Percentiles rank a stretch among this genome's conserved stretches.
These are phyloP conservation scores for Aureobasidium sp. DNA, from an alignment of 2,329 filamentous ascomycete genomes.

Conservation along the genomic window DNA sequence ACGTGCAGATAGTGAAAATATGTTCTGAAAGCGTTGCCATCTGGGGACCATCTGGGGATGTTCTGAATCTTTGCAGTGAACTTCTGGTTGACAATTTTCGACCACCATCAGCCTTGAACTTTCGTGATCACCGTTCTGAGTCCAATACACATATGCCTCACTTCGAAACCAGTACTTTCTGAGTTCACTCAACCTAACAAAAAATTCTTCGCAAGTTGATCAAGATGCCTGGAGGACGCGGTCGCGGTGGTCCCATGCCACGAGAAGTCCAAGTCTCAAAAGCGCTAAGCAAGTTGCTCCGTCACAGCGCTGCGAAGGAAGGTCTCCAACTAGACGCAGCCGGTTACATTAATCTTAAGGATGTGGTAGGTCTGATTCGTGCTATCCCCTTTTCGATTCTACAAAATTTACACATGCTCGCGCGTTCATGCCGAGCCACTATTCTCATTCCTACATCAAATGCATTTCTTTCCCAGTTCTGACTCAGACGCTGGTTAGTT, in stretches of 20 bases:
- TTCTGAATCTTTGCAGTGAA: neutral
- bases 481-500: conserved; percentile 32
- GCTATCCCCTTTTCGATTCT: neutral
- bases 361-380: conserved; percentile 40
- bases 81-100: neutral
- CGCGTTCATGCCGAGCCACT: neutral
- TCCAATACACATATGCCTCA: neutral
- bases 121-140: neutral
- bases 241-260: conserved; percentile 26
- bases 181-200: neutral
- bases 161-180: neutral
- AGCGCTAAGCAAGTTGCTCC: conserved; percentile 44
- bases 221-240: conserved; percentile 20
- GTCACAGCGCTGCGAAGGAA: conserved; percentile 54
- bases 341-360: conserved; percentile 52
- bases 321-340: conserved; percentile 48
- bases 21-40: neutral
- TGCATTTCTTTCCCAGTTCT: neutral
- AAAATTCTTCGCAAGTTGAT: neutral
- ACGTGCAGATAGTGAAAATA: neutral
- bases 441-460: neutral
- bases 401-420: neutral
- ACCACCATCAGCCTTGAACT: neutral
- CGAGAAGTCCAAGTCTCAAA: conserved; percentile 39
- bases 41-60: neutral